These are phyloP conservation scores for Neurospora sp. DNA, from an alignment of 495 filamentous ascomycete genomes.

Conservation along the genomic window DNA sequence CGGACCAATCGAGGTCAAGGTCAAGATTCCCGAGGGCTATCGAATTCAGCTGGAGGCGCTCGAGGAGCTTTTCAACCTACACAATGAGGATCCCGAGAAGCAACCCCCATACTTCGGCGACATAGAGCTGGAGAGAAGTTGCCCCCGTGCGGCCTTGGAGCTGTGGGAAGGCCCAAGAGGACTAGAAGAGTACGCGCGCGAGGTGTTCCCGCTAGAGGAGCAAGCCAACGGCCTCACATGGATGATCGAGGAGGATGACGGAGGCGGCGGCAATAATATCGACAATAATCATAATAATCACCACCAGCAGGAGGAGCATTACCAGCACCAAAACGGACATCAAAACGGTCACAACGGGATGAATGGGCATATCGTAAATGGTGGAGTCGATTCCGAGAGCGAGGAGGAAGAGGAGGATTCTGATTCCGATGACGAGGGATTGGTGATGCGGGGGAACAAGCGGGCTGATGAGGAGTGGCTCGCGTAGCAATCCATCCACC, in stretches of 20 bases:
- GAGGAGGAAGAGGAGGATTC: constrained; percentile 7
- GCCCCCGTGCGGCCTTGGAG: constrained; percentile 58
- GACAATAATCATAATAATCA: constrained; percentile 3
- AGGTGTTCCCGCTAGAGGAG: constrained; percentile 92
- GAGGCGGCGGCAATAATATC: constrained; percentile 10
- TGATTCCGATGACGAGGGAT: constrained; percentile 32
- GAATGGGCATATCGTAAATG: constrained; percentile 4
- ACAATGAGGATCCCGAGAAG: constrained; percentile 42
- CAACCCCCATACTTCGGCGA: constrained; percentile 49
- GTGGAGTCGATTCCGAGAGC: constrained; percentile 6
- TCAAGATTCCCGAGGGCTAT: constrained; percentile 81
- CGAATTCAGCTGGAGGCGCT: constrained; percentile 73
- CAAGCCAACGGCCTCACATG: constrained; percentile 84
- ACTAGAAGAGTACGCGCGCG: constrained; percentile 90
- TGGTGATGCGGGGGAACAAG: constrained; percentile 40
- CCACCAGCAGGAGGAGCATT: background rate
- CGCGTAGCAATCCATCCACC: constrained; percentile 17
- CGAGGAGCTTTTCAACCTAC: constrained; percentile 50
- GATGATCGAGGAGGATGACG: constrained; percentile 53
- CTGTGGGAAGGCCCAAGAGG: constrained; percentile 88
- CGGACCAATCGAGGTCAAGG: constrained; percentile 71
- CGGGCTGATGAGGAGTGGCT: constrained; percentile 42
- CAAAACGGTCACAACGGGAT: constrained; percentile 5
- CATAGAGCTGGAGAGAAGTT: constrained; percentile 44
- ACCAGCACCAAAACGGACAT: constrained; percentile 1